Conservation (phyloP, 78 protist species). For the slime mould (Dictyostelium discoideum) region dicty_2.7 NC_007089.4:2395501-2396000, state of each 20-base stretch:
- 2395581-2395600: background rate
- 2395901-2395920: background rate
- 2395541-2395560: background rate
- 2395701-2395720: background rate
- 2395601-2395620: background rate
- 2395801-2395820: background rate
- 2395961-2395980: background rate
- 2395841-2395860: background rate
- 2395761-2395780: background rate
- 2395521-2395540: background rate
- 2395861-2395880: background rate
- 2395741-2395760: background rate
- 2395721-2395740: background rate
- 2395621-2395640: background rate
- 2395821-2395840: background rate
- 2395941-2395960: background rate
- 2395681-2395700: background rate
- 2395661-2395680: background rate
- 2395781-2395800: background rate
- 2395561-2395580: background rate
- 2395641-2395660: background rate
- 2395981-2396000: background rate
- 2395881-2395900: conserved; percentile 4
- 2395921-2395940: background rate
- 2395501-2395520: background rate